Evolutionary conservation across 1,284 basidiomycete genomes (phyloP).

Genomic region (Moesziomyces sp.): DNA sequence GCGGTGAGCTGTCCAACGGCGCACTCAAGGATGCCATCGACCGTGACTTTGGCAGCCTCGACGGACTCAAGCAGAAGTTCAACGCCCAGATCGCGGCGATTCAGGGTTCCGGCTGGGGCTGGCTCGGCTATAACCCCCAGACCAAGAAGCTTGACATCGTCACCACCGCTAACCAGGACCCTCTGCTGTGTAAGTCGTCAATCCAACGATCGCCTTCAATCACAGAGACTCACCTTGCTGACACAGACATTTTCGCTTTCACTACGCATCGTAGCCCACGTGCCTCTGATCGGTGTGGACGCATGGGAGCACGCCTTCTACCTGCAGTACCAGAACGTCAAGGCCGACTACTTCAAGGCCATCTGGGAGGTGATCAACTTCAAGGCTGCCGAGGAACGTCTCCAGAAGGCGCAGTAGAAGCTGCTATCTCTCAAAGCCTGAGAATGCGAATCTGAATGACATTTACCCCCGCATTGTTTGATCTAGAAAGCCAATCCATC

Average conservation of each 20-base stretch:
- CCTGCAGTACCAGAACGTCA: constrained; percentile 67
- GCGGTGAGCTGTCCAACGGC: constrained; percentile 60
- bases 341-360: constrained; percentile 67
- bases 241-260: neutral
- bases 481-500: constrained; percentile 19
- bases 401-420: constrained; percentile 57
- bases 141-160: constrained; percentile 61
- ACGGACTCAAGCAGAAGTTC: constrained; percentile 60
- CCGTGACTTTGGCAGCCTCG: constrained; percentile 63
- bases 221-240: neutral
- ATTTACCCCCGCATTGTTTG: too few relatives aligned
- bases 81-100: constrained; percentile 61
- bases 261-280: constrained; percentile 41
- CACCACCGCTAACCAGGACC: constrained; percentile 67
- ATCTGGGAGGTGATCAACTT: constrained; percentile 68
- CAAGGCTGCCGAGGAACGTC: constrained; percentile 65
- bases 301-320: constrained; percentile 68
- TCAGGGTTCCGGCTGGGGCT: constrained; percentile 67
- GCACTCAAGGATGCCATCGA: constrained; percentile 63
- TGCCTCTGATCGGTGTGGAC: constrained; percentile 65
- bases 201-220: neutral
- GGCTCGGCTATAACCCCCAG: constrained; percentile 60
- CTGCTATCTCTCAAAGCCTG: neutral
- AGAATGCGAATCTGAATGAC: neutral
- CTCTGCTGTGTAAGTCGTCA: constrained; percentile 51